phyloP scores from a whole-genome alignment of 179 eudicot species.

The Beta lomatogona region DNA sequence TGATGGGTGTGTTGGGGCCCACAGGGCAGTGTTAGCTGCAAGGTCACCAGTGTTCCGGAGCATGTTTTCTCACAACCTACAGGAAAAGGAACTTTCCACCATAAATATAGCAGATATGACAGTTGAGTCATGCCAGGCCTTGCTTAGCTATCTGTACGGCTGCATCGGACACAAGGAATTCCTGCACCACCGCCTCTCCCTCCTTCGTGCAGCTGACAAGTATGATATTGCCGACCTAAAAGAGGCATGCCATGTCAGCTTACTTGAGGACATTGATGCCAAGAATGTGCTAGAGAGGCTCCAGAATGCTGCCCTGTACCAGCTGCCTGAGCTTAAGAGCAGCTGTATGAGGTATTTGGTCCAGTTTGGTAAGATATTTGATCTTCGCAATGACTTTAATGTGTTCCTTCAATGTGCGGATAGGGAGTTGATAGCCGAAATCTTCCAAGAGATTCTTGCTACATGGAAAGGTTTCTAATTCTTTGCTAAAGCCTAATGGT shows the following conservation, averaged over 20 bases:
- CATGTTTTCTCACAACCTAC: conserved; percentile 83
- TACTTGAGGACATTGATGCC: conserved; percentile 72
- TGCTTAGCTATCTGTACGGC: conserved; percentile 75
- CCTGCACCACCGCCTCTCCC: conserved; percentile 57
- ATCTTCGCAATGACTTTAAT: conserved; percentile 71
- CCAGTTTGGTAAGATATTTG: conserved; percentile 81
- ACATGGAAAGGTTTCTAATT: conserved; percentile 88
- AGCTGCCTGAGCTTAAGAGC: conserved; percentile 62
- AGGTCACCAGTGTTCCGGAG: conserved; percentile 77
- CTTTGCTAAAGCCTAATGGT: conserved; percentile 10
- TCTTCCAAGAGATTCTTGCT: conserved; percentile 72
- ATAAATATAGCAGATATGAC: conserved; percentile 83
- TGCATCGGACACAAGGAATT: conserved; percentile 56
- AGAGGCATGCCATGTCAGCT: conserved; percentile 79
- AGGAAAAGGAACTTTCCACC: conserved; percentile 67
- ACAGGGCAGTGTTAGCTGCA: conserved; percentile 79
- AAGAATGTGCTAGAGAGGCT: conserved; percentile 83
- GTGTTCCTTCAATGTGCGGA: conserved; percentile 67
- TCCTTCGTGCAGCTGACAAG: conserved; percentile 83
- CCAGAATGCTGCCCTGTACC: conserved; percentile 67
- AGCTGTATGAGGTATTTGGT: conserved; percentile 74
- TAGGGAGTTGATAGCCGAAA: conserved; percentile 70
- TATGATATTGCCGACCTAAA: conserved; percentile 76
- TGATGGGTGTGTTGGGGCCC: conserved; percentile 73
- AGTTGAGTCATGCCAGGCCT: conserved; percentile 61